Base-by-base conservation (phyloP, 805 yeast species). In the Metschnikowia corniflorae region DNA sequence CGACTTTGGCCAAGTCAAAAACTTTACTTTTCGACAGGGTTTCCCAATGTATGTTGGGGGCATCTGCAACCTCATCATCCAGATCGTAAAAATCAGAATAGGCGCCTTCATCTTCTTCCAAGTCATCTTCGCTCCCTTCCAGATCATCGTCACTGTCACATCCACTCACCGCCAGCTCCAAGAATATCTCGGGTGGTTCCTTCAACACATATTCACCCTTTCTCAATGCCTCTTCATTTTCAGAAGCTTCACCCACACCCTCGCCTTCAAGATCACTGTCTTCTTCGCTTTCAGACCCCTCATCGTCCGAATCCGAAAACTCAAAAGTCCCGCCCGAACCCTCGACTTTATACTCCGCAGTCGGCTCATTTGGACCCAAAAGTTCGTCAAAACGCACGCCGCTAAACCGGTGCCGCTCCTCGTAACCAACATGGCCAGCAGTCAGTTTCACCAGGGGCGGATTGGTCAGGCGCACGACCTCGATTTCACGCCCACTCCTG, bases 381-480 rank as follows among this genome's bases (percentile, higher is more conserved):
- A 37, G 32, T 17, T 37, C 27, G 26, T 37, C 36, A n/a, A 37
- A 37, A 7, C 31, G 40, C 18, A 37, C 31, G 8, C 36, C 40
- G 14, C 36, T 29, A 12, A 37, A 37, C 7, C 41, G 36, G 21
- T 37, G 37, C 10, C 41, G 15, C 23, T 32, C 41, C 33, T 33
- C 37, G 23, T 32, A 37, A 3, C 41, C 41, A 15, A 37, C 41
- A 26, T 33, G 41, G 12, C 41, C 41, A 5, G 41, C 41, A 6
- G 26, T 33, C 30, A 24, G 31, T 16, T 37, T 37, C 16, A 37
- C 33, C 13, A 37, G 15, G 7, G 25, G 31, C 1, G 41, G 41
- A n/a, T 31, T 37, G 9, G 33, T 33, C 41, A 33, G 40, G n/a
- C 40, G 40, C 17, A 16, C 26, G 29, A 37, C 25, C 12, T 31